Conservation (phyloP, 768 basidiomycete genomes). For the Phanerochaete sordida region DNA sequence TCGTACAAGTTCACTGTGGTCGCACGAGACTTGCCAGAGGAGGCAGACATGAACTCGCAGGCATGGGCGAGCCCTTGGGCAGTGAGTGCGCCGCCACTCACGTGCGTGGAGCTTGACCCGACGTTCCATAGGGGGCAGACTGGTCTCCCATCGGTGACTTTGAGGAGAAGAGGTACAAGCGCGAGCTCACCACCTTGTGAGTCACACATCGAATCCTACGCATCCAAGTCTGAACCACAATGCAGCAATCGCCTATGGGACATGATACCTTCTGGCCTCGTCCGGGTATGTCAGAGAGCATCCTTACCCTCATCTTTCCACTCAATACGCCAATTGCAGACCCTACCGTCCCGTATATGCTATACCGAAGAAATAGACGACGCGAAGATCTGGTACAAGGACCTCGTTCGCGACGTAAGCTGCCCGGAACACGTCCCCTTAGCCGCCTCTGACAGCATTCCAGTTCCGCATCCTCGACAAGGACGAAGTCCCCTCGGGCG, state of each 20-base stretch:
- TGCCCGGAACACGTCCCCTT: not conserved
- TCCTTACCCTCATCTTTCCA: slow-evolving; percentile 5
- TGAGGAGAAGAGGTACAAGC: slow-evolving; percentile 30
- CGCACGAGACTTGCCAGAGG: slow-evolving; percentile 36
- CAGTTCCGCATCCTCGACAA: slow-evolving; percentile 32
- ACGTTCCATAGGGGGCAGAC: slow-evolving; percentile 36
- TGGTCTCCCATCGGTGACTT: slow-evolving; percentile 39
- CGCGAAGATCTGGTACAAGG: slow-evolving; percentile 35
- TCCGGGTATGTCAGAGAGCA: slow-evolving; percentile 28
- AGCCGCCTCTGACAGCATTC: not conserved
- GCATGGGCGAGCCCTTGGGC: slow-evolving; percentile 52
- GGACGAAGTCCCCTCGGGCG: slow-evolving; percentile 33
- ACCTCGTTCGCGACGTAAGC: slow-evolving; percentile 35
- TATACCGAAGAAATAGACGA: slow-evolving; percentile 15
- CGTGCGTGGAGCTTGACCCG: not conserved
- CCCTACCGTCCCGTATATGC: slow-evolving; percentile 38
- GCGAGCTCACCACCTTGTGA: slow-evolving; percentile 43
- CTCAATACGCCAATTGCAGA: not conserved
- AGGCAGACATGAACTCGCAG: slow-evolving; percentile 34
- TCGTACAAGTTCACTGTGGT: slow-evolving; percentile 31
- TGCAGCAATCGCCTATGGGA: slow-evolving; percentile 44
- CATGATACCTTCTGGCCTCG: slow-evolving; percentile 41
- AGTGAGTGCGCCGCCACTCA: slow-evolving; percentile 25
- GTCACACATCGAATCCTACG: slow-evolving; percentile 14
- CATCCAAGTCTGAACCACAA: no score